Conservation (phyloP, 2,329 filamentous ascomycete genomes). For the Balansia obtecta region DNA sequence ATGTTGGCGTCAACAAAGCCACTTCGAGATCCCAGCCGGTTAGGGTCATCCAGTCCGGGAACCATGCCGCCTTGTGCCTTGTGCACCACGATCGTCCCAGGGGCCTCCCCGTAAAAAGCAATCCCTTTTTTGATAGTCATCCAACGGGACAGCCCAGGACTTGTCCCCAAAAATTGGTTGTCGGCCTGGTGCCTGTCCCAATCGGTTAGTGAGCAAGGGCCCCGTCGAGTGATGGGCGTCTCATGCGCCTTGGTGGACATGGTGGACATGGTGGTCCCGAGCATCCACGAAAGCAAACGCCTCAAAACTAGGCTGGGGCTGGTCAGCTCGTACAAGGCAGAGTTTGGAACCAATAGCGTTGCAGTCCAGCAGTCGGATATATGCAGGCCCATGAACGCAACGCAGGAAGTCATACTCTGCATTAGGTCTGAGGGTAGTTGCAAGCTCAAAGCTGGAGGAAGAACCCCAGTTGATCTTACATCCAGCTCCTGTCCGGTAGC, state of each 20-base stretch:
- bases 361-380: neutral
- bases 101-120: neutral
- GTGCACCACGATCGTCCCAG: slow-evolving; percentile 7
- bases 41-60: slow-evolving; percentile 3
- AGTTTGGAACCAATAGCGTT: slow-evolving; percentile 1
- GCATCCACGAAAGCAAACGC: slow-evolving; percentile 7
- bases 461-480: slow-evolving; percentile 1
- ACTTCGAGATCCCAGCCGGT: slow-evolving; percentile 1
- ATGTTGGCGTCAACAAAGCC: slow-evolving; percentile 3
- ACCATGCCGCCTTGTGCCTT: slow-evolving; percentile 3
- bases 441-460: slow-evolving; percentile 13
- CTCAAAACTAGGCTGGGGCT: slow-evolving; percentile 9
- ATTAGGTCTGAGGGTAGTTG: slow-evolving; percentile 4
- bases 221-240: slow-evolving; percentile 1
- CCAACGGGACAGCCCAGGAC: slow-evolving; percentile 1
- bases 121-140: neutral
- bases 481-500: slow-evolving; percentile 7
- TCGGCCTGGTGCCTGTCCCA: neutral
- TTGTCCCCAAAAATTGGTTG: neutral
- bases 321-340: slow-evolving; percentile 12
- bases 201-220: slow-evolving; percentile 1
- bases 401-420: slow-evolving; percentile 5
- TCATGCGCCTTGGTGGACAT: neutral
- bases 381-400: slow-evolving; percentile 8
- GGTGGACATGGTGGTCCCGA: slow-evolving; percentile 9